Evolutionary conservation across 2,329 filamentous ascomycete species (phyloP), one percentile per base, ranked within the genome.

Genomic region (Aspergillus tamarii): DNA sequence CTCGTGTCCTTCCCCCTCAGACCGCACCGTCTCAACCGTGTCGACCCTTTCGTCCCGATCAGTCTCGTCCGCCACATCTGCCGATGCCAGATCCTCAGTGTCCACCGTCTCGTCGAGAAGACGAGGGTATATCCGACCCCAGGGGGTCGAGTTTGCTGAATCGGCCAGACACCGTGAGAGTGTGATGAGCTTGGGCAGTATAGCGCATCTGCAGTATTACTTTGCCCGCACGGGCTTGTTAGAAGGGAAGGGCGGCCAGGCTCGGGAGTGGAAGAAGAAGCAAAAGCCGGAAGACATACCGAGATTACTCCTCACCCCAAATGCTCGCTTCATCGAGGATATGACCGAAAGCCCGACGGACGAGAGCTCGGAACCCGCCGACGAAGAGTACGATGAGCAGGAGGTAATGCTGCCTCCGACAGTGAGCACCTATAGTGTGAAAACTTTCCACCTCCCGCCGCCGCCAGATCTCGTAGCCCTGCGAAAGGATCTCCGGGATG

Each of bases 201-300:
- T 99, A 72, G 93, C 94, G 61, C 95, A 99, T 81, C 83, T 99
- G 74, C 95, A 99, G 79, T 97, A 98, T 81, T 99, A 98, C 80
- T 99, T 99, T 81, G 94, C 95, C 41, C 86, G 95, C 64, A 99
- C 95, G 0, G 95, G 95, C 7, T 81, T 99, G 67, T 82, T 99
- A 57, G 95, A 99, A 74, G 93, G 94, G 62, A 97, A 97, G 76
- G 94, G 94, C 41, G 95, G 88, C 60, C 91, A 96, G 76, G 90
- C 91, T 26, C 91, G 91, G 72, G 91, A 90, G 76, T 89, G 86
- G 73, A 85, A 88, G 69, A 84, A 84, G 66, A 86, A 83, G 58
- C 72, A 68, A 58, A 74, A 69, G 56, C 64, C 63, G 48, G 74
- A 80, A 39, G 79, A 80, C 32, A 73, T 81, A 16, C 80, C 81